Evolutionary conservation across 768 basidiomycete species (phyloP), one percentile per base, ranked within the genome.

Genomic region (Pleurotus citrinopileatus): DNA sequence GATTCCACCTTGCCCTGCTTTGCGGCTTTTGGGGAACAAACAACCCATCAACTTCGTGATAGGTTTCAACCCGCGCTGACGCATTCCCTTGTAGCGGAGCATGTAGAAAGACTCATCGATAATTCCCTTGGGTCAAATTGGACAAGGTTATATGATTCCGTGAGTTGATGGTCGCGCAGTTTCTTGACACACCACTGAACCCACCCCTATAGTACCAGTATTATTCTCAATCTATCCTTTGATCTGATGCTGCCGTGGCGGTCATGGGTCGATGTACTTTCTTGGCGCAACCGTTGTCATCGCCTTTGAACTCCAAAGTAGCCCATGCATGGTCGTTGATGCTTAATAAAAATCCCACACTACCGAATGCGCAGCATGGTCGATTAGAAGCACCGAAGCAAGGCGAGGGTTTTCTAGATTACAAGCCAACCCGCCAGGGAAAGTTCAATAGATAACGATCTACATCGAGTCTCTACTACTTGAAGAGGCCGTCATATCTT

Each of bases 71-170:
- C 96, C 25, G 84, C 86, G 3, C 75, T 98, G 27, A 94, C 94
- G 0, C 91, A 95, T 58, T 80, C 77, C 38, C 77, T 89, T 29
- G 87, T 95, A 25, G 92, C 86, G 38, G 91, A 94, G 29, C 84
- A 96, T 63, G 79, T 97, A n/a, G 93, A 98, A 59, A 77, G 86
- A 43, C 75, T 99, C 42, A 89, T 99, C 58, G 87, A 97, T 57
- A 89, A 80, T 52, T 96, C 95, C 0, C 72, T 97, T 42, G 94
- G 92, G 10, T 95, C 92, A 27, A 86, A 91, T 57, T 98, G 95
- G 89, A 98, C 97, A 32, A 79, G 94, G 60, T 70, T 98, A 28
- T 99, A 99, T 66, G 97, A 99, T 70, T 97, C 93, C 56, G 91
- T 93, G 63, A 63, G 87, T 59, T 34, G 9, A 36, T n/a, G n/a